Conservation (phyloP, 805 yeast species). For the Candida takata region DNA sequence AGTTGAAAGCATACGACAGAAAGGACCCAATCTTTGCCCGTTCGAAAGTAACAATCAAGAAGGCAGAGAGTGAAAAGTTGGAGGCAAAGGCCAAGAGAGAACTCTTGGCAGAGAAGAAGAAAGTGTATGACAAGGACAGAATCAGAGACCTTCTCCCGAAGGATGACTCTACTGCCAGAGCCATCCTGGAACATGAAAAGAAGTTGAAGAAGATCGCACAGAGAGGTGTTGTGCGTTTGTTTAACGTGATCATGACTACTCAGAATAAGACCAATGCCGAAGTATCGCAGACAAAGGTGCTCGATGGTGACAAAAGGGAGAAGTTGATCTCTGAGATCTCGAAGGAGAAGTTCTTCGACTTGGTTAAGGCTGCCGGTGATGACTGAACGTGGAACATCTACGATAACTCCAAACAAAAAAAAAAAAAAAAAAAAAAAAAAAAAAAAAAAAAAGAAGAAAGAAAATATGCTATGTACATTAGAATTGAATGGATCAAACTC, state of each 20-base stretch:
- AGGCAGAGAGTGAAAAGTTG: constrained; percentile 71
- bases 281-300: constrained; percentile 37
- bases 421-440: no score
- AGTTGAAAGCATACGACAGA: constrained; percentile 82
- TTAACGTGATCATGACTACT: constrained; percentile 76
- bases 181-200: constrained; percentile 58
- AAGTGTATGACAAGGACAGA: constrained; percentile 58
- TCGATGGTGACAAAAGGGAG: constrained; percentile 40
- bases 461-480: constrained; percentile 1
- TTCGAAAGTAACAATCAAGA: constrained; percentile 60
- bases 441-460: not conserved
- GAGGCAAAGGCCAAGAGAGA: constrained; percentile 78
- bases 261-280: constrained; percentile 57
- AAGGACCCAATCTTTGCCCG: constrained; percentile 88
- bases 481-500: no score
- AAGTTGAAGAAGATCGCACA: constrained; percentile 75
- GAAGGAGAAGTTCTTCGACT: constrained; percentile 82
- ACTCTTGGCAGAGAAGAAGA: constrained; percentile 64
- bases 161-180: constrained; percentile 51
- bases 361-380: constrained; percentile 77
- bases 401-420: no score
- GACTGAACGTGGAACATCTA: not conserved
- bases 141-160: constrained; percentile 60
- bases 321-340: constrained; percentile 70
- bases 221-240: constrained; percentile 77